Conservation (phyloP, 441 rosid genomes). For the Adansonia rubrostipa region DNA sequence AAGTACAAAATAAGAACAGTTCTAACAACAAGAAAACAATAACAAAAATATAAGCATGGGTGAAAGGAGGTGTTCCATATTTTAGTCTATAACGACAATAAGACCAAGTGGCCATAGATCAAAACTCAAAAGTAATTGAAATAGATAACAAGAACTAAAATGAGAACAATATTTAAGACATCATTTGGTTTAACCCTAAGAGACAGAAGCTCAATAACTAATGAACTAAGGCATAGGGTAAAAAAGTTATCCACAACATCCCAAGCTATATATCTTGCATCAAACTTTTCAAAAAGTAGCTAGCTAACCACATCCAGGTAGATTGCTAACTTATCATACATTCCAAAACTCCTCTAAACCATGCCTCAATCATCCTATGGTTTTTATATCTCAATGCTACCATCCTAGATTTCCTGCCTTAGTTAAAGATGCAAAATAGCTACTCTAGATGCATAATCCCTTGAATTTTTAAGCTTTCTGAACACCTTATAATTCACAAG, state of each 20-base stretch:
- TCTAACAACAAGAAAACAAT: background rate
- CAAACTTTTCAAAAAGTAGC: background rate
- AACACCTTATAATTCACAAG: background rate
- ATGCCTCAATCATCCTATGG: background rate
- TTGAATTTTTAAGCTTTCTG: background rate
- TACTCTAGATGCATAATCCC: background rate
- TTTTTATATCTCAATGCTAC: background rate
- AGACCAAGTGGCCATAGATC: background rate
- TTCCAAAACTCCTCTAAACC: background rate
- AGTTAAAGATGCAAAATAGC: background rate
- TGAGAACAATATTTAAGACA: slow-evolving; percentile 1
- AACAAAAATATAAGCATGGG: background rate
- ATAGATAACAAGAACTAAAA: background rate
- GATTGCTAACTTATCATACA: slow-evolving; percentile 23
- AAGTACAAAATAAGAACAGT: background rate
- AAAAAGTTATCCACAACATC: background rate
- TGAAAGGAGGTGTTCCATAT: background rate
- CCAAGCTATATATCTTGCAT: background rate
- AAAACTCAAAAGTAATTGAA: background rate
- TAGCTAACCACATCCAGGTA: background rate
- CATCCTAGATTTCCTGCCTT: background rate
- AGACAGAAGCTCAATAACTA: background rate
- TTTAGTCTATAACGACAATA: slow-evolving; percentile 2
- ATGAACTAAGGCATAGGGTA: background rate
- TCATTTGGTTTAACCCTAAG: background rate